A percentile compares a stretch with the other conserved stretches of the same genome.
These are phyloP conservation scores for Aspergillus terreus DNA, from an alignment of 2,329 filamentous ascomycete genomes.

Conservation along the genomic window DNA sequence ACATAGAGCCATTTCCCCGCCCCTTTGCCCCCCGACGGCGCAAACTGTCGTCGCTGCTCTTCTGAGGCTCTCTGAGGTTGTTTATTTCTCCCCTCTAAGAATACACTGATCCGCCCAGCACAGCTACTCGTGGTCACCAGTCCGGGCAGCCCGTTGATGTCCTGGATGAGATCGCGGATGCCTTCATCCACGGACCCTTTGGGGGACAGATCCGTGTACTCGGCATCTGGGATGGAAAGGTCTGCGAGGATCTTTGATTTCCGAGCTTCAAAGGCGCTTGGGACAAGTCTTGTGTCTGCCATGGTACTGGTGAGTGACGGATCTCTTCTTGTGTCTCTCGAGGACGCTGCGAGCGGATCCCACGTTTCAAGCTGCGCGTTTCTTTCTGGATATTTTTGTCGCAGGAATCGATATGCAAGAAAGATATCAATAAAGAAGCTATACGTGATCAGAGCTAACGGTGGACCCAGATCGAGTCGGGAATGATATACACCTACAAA, in stretches of 20 bases:
- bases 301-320: too few relatives aligned
- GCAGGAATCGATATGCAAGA: background rate
- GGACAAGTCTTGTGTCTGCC: slow-evolving; percentile 14
- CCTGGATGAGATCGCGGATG: slow-evolving; percentile 71
- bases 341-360: too few relatives aligned
- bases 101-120: slow-evolving; percentile 81
- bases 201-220: slow-evolving; percentile 80
- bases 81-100: slow-evolving; percentile 69
- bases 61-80: slow-evolving; percentile 10
- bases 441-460: background rate
- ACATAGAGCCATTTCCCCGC: slow-evolving; percentile 83
- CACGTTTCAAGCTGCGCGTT: background rate
- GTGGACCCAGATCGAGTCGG: background rate
- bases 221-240: slow-evolving; percentile 63
- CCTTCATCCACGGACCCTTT: slow-evolving; percentile 82
- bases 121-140: slow-evolving; percentile 93
- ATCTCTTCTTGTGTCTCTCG: too few relatives aligned
- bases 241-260: slow-evolving; percentile 71
- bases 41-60: slow-evolving; percentile 35
- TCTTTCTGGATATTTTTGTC: background rate
- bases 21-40: slow-evolving; percentile 77
- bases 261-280: slow-evolving; percentile 51
- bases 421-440: background rate
- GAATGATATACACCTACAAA: slow-evolving; percentile 3
- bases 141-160: slow-evolving; percentile 71